These are phyloP conservation scores for Fusarium nygamai DNA, from an alignment of 2,329 filamentous ascomycete genomes.

Conservation along the genomic window DNA sequence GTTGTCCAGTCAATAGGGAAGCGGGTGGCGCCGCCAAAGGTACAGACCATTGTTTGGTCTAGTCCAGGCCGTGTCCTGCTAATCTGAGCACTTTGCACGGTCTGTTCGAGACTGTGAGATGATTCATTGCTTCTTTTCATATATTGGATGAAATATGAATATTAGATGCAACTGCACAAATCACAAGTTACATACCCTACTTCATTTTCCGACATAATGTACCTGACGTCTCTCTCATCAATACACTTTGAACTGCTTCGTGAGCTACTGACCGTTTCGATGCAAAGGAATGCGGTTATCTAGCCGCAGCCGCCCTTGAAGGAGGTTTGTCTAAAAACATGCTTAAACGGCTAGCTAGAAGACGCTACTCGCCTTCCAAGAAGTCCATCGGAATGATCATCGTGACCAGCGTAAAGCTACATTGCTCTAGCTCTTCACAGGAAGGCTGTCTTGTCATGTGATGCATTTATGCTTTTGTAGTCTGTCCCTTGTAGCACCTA, in stretches of 20 bases:
- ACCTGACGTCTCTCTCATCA: background rate
- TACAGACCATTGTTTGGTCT: slow-evolving; percentile 1
- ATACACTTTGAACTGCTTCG: background rate
- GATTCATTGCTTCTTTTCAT: background rate
- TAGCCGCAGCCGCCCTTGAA: background rate
- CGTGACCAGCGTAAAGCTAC: background rate
- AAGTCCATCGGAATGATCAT: background rate
- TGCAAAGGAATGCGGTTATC: background rate
- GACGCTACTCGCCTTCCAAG: background rate
- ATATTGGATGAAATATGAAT: background rate
- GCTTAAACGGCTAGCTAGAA: background rate
- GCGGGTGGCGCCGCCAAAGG: slow-evolving; percentile 17
- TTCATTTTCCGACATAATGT: background rate
- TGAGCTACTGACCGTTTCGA: background rate
- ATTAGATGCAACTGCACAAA: background rate
- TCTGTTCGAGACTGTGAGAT: background rate
- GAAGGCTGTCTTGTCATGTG: background rate
- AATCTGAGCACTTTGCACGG: background rate
- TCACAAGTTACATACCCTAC: background rate
- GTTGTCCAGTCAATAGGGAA: background rate
- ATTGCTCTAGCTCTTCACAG: background rate
- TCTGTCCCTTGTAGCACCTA: background rate
- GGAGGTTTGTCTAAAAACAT: background rate
- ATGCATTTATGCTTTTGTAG: background rate
- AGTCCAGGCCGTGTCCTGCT: background rate